Conservation (phyloP, 2,329 filamentous ascomycete genomes). For the Triangularia verruculosa region DNA sequence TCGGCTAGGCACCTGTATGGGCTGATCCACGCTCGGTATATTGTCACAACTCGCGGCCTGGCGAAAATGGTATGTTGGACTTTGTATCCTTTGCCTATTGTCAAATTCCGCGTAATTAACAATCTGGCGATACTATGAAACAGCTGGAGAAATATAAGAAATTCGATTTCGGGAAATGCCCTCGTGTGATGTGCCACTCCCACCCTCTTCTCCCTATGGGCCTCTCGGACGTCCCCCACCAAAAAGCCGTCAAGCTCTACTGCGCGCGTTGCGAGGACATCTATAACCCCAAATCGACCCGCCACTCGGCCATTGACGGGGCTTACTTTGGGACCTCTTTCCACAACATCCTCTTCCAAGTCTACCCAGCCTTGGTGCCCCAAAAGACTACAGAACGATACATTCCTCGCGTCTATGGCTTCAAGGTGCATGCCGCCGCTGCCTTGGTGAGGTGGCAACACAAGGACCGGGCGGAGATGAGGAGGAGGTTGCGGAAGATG, state of each 20-base stretch:
- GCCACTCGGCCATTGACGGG: conserved; percentile 91
- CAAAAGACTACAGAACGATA: conserved; percentile 83
- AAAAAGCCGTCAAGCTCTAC: conserved; percentile 93
- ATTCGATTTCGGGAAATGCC: conserved; percentile 95
- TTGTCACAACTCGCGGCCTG: conserved; percentile 90
- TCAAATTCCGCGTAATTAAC: background rate
- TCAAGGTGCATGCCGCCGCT: conserved; percentile 88
- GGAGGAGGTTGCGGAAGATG: conserved; percentile 66
- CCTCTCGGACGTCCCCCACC: conserved; percentile 81
- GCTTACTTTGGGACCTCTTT: conserved; percentile 98
- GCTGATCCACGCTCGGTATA: conserved; percentile 91
- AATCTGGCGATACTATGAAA: background rate
- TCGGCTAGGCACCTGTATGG: conserved; percentile 94
- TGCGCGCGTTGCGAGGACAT: conserved; percentile 96
- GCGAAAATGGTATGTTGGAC: conserved; percentile 79
- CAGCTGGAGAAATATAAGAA: conserved; percentile 99
- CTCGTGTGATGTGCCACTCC: conserved; percentile 89
- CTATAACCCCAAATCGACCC: conserved; percentile 97
- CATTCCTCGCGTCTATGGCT: conserved; percentile 87
- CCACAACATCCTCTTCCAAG: conserved; percentile 98
- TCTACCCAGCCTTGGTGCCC: conserved; percentile 87
- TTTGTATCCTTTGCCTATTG: background rate
- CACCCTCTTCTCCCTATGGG: conserved; percentile 95
- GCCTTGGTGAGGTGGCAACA: conserved; percentile 91
- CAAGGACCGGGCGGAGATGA: conserved; percentile 75